Evolutionary conservation across 768 basidiomycete genomes (phyloP), one percentile per base, ranked within the genome.

Genomic region (Mrakia blollopis): DNA sequence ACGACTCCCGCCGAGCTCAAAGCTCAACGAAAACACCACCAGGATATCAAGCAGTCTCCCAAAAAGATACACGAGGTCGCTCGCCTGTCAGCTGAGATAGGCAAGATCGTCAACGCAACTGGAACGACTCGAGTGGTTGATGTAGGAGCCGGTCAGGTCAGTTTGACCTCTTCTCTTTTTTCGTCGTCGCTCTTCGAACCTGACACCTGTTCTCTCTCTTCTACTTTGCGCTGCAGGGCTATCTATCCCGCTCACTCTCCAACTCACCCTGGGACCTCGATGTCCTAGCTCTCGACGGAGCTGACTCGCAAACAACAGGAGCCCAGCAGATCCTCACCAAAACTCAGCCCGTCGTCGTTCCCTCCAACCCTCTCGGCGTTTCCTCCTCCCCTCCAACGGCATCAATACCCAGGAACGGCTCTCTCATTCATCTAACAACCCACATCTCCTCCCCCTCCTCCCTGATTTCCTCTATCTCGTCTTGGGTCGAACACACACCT

Each of bases 51-150:
- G 54, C 71, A 72, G 50, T 54, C 32, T 3, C 30, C 71, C 52
- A 72, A 72, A 32, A 72, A 72, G 35, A 50, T 52, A 0, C 71
- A 72, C 52, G 71, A 72, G 16, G 71, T 72, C 23, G 71, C 47
- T 6, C 28, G 35, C 6, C 50, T 72, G 2, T 72, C 71, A 10
- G 18, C 30, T 4, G 28, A 35, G 18, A 54, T 54, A 28, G 52
- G 54, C 0, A 52, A 6, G 52, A 21, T 72, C 16, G 69, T 52
- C 28, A 18, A 4, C 21, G 44, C 8, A 13, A 54, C 69, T 41
- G 47, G 28, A 9, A 50, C 28, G 9, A 37, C 41, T 18, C 39
- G 71, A 3, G 35, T 60, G 35, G 71, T 60, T 23, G 71, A 72
- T 18, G 71, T 72, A 21, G 71, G 71, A 11, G 71, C 71, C 2